phyloP scores from a whole-genome alignment of 2,329 filamentous ascomycete genomes.

The Akanthomyces muscarius region DNA sequence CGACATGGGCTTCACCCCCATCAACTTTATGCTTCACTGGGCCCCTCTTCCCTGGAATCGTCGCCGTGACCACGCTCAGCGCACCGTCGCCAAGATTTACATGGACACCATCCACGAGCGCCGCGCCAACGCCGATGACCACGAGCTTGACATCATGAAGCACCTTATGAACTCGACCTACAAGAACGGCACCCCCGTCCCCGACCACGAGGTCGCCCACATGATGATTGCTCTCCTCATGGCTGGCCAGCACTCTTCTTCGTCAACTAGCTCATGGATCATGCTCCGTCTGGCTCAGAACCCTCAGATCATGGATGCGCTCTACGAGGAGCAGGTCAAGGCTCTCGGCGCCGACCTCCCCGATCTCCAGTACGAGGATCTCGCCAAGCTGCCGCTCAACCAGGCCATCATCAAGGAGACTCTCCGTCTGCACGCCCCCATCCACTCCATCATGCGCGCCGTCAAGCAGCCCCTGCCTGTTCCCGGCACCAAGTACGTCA shows the following conservation, averaged over 20 bases:
- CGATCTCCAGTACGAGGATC: conserved; percentile 69
- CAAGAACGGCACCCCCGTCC: conserved; percentile 75
- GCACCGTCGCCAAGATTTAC: conserved; percentile 77
- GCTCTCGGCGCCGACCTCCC: conserved; percentile 72
- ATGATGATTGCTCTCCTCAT: conserved; percentile 94
- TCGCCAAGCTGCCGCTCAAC: conserved; percentile 76
- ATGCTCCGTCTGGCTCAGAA: conserved; percentile 73
- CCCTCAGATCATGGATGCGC: conserved; percentile 73
- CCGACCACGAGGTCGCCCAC: conserved; percentile 80
- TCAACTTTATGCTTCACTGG: conserved; percentile 91
- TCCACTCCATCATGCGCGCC: conserved; percentile 90
- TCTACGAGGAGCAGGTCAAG: conserved; percentile 76
- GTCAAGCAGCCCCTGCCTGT: conserved; percentile 86
- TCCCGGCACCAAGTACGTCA: conserved; percentile 74
- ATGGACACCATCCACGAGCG: conserved; percentile 76
- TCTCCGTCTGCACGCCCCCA: conserved; percentile 83
- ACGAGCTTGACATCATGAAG: conserved; percentile 76
- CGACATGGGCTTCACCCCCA: conserved; percentile 82
- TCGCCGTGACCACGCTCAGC: conserved; percentile 73
- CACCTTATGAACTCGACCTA: conserved; percentile 82
- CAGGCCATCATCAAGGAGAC: conserved; percentile 87
- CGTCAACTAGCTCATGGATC: conserved; percentile 81
- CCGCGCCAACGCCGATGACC: conserved; percentile 49
- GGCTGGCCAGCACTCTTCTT: conserved; percentile 87
- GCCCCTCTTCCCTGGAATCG: conserved; percentile 84